These are phyloP conservation scores for Tuber brumale DNA, from an alignment of 495 filamentous ascomycete species.

Conservation along the genomic window DNA sequence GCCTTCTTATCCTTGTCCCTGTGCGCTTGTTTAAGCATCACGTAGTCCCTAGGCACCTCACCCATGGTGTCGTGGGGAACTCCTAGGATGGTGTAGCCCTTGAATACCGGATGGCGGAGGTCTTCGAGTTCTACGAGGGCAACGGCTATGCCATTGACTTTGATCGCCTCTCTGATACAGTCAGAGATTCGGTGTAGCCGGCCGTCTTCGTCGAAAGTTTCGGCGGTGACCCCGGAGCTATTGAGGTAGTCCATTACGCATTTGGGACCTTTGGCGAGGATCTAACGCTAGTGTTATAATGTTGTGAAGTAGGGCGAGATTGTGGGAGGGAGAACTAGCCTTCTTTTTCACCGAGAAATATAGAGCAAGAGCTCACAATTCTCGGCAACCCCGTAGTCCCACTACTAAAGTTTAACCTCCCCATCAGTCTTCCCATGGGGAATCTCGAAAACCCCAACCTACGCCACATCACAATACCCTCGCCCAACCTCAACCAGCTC, in stretches of 20 bases:
- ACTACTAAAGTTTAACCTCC: slow-evolving; percentile 52
- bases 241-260: slow-evolving; percentile 55
- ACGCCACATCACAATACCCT: slow-evolving; percentile 31
- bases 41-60: slow-evolving; percentile 59
- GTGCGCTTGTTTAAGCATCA: slow-evolving; percentile 48
- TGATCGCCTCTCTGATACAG: slow-evolving; percentile 49
- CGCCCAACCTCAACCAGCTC: slow-evolving; percentile 49
- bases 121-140: slow-evolving; percentile 67
- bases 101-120: slow-evolving; percentile 53
- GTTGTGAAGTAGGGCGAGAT: not conserved
- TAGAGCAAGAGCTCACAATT: slow-evolving; percentile 42
- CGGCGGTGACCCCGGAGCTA: slow-evolving; percentile 51
- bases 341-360: too few species aligned
- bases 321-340: not conserved
- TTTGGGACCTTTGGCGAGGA: slow-evolving; percentile 52
- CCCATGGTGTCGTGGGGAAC: slow-evolving; percentile 57
- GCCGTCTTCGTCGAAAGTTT: slow-evolving; percentile 57
- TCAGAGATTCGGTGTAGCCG: slow-evolving; percentile 50
- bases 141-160: slow-evolving; percentile 65
- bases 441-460: slow-evolving; percentile 46
- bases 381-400: slow-evolving; percentile 52
- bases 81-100: slow-evolving; percentile 56
- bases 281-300: slow-evolving; percentile 8
- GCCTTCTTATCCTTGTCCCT: slow-evolving; percentile 38
- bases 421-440: slow-evolving; percentile 50